Base-by-base conservation (phyloP, 2,329 filamentous ascomycete genomes). In the Ascochyta clinopodiicola region DNA sequence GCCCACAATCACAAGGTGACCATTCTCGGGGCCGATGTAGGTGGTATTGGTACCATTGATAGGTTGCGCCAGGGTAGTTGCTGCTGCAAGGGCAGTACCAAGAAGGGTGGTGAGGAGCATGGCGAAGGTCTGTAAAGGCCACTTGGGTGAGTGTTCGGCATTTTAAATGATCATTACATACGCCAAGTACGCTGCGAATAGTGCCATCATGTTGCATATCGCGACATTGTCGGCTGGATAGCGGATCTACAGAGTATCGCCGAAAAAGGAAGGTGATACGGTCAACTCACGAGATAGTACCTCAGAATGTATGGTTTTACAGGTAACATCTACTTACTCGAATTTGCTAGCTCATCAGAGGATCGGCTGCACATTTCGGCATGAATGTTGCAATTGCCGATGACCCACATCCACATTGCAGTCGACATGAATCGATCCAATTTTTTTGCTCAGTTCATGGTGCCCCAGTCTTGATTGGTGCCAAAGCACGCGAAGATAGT, bases 1-100 rank as follows among this genome's bases (percentile, higher is more conserved):
- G 22, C 65, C 66, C 6, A 69, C 63, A 6, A 68, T 68, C 0
- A 67, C 64, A 0, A 69, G 59, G 38, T 63, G 57, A 0, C 67
- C 67, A 34, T 64, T 60, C 19, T 66, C 67, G 12, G 67, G 65
- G 8, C 67, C 65, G 22, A 69, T 32, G 19, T 55, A 62, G 1
- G 65, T 66, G 2, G 49, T 59, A 29, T 66, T 69, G 21, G 52
- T 51, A 5, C 42, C 54, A 15, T 62, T 69, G 25, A 45, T 47
- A 12, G 59, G 53, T 48, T 57, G 49, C 2, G 57, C 62, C 12
- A 54, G 13, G n/a, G 46, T 21, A 1, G 61, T 59, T 10, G 48
- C 44, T 31, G 52, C 44, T 32, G 44, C 9, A 5, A 63, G 27
- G 6, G 44, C 47, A 6, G 46, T 45, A 22, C 50, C 15, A 27